Percentiles rank a stretch among this genome's conserved stretches.
Conservation (phyloP, 2,329 filamentous ascomycete species). For the Talaromyces sp. region DNA sequence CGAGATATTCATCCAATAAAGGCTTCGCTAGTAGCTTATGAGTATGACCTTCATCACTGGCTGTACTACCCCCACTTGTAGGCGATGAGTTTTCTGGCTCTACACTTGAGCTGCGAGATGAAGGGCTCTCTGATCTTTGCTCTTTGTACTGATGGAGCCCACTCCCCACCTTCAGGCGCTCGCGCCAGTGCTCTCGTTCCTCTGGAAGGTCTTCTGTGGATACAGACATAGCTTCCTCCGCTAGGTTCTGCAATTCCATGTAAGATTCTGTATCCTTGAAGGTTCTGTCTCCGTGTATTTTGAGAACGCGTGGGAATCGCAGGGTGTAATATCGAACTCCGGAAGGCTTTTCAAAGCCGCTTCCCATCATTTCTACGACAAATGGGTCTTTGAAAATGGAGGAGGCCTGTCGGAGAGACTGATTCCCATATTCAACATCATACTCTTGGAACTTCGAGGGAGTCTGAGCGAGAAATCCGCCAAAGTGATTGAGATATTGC, state of each 20-base stretch:
- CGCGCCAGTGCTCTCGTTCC: slow-evolving; percentile 64
- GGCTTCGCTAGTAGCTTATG: background rate
- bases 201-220: slow-evolving; percentile 59
- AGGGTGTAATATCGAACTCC: slow-evolving; percentile 73
- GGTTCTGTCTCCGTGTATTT: slow-evolving; percentile 75
- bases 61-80: background rate
- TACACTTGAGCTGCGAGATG: slow-evolving; percentile 23
- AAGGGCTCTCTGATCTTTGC: slow-evolving; percentile 27
- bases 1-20: background rate
- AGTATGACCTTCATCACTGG: background rate
- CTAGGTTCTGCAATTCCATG: slow-evolving; percentile 68
- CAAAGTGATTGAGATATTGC: slow-evolving; percentile 51
- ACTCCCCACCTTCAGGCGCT: slow-evolving; percentile 61
- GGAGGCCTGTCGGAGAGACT: slow-evolving; percentile 36
- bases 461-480: slow-evolving; percentile 50
- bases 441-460: slow-evolving; percentile 41
- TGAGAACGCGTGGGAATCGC: slow-evolving; percentile 74
- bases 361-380: slow-evolving; percentile 78
- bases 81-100: slow-evolving; percentile 2
- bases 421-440: slow-evolving; percentile 51
- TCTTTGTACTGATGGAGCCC: slow-evolving; percentile 27
- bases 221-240: slow-evolving; percentile 57
- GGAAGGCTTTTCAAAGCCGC: slow-evolving; percentile 73
- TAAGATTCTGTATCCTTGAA: slow-evolving; percentile 71
- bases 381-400: slow-evolving; percentile 69